Evolutionary conservation across 2,329 filamentous ascomycete species (phyloP).

Genomic region (Laburnicola sp.): DNA sequence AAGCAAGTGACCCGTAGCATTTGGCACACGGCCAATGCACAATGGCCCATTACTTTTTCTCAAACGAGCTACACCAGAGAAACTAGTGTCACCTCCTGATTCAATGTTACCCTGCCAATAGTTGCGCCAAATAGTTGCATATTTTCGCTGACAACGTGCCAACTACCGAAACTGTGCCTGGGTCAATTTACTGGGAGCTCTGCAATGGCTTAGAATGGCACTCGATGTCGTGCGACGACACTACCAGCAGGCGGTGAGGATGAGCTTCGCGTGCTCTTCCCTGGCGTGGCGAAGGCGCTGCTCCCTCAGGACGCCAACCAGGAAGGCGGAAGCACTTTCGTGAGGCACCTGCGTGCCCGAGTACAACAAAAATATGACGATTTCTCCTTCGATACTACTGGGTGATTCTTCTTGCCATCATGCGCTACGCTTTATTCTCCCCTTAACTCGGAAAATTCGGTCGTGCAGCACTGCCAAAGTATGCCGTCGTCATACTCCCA

Average conservation of each 20-base stretch:
- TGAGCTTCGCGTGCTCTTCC: neutral
- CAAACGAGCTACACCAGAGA: too few relatives aligned
- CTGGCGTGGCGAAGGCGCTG: neutral
- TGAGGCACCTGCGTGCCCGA: neutral
- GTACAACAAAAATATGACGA: neutral
- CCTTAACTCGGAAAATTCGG: conserved; percentile 15
- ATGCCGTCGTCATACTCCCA: conserved; percentile 9
- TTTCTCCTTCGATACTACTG: neutral
- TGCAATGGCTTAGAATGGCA: too few relatives aligned
- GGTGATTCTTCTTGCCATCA: conserved; percentile 12
- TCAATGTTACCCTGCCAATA: neutral
- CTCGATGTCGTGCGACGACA: neutral
- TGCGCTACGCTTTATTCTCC: conserved; percentile 18
- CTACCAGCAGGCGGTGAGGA: neutral
- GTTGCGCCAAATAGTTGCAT: too few relatives aligned
- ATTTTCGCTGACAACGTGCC: too few relatives aligned
- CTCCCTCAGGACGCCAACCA: neutral
- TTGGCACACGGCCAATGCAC: conserved; percentile 4
- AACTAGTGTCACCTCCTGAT: neutral
- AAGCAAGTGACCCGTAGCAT: conserved; percentile 21
- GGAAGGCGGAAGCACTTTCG: neutral
- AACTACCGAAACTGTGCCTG: too few relatives aligned
- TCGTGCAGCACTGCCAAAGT: neutral
- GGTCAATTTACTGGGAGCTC: neutral
- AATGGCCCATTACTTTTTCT: conserved; percentile 16